Evolutionary conservation across 2,329 filamentous ascomycete genomes (phyloP).

Genomic region (Chaetomium strumarium): DNA sequence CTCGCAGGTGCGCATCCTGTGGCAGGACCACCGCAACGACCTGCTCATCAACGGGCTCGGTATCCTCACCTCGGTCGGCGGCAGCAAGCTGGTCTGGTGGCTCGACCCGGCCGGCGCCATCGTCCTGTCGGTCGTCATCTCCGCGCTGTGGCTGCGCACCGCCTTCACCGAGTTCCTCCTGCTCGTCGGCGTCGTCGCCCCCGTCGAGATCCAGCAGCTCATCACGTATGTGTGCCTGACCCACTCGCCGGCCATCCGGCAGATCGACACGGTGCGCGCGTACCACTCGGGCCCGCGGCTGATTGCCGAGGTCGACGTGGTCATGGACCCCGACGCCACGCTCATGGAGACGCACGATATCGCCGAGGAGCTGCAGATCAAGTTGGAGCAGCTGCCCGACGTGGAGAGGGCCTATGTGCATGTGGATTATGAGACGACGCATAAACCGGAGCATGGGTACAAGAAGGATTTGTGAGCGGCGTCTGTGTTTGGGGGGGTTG

Average conservation of each 20-base stretch:
- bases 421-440: conserved; percentile 93
- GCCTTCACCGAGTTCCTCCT: conserved; percentile 86
- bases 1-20: conserved; percentile 84
- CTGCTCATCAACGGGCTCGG: conserved; percentile 93
- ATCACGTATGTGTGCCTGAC: conserved; percentile 97
- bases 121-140: conserved; percentile 71
- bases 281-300: conserved; percentile 86
- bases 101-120: conserved; percentile 91
- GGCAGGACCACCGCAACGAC: conserved; percentile 97
- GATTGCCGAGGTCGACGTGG: conserved; percentile 92
- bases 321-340: conserved; percentile 73
- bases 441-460: conserved; percentile 75
- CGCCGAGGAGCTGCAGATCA: conserved; percentile 88
- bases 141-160: conserved; percentile 74
- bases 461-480: conserved; percentile 52
- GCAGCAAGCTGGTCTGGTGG: conserved; percentile 86
- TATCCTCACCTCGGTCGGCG: conserved; percentile 86
- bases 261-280: conserved; percentile 91
- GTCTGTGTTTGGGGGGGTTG: not conserved
- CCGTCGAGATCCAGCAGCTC: conserved; percentile 80
- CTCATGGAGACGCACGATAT: conserved; percentile 83
- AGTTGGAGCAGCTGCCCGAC: conserved; percentile 85
- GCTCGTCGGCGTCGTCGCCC: conserved; percentile 81
- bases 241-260: conserved; percentile 71
- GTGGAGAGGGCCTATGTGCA: conserved; percentile 94